These are phyloP conservation scores for Obelidium mucronatum DNA, from an alignment of 192 early-diverging fungal genomes.

Conservation along the genomic window DNA sequence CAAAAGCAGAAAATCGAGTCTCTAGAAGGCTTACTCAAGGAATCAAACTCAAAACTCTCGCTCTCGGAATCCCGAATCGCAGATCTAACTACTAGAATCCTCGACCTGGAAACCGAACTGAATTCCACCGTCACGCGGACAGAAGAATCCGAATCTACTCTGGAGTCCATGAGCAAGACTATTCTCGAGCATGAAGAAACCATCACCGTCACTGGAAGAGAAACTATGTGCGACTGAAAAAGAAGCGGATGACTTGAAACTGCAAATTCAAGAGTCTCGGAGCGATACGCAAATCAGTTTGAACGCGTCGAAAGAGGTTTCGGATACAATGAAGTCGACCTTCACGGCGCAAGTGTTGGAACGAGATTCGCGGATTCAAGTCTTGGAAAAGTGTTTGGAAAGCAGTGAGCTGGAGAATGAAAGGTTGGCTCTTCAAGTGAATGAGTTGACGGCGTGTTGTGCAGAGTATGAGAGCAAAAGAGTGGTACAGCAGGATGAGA, in stretches of 20 bases:
- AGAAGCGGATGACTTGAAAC: neutral
- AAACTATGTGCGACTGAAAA: neutral
- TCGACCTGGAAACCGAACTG: neutral
- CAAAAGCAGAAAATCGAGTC: constrained; percentile 10
- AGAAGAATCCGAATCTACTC: neutral
- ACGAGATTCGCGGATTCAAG: neutral
- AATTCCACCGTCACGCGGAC: neutral
- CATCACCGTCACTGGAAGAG: neutral
- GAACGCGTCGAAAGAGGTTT: neutral
- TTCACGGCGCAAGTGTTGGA: neutral
- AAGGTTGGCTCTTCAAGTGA: neutral
- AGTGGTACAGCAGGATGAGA: too few relatives aligned
- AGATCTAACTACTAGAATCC: neutral
- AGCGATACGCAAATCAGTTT: neutral
- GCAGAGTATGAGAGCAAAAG: too few relatives aligned
- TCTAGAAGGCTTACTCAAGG: neutral
- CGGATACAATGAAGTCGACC: neutral
- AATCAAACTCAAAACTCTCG: neutral
- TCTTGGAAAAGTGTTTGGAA: neutral
- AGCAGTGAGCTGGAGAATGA: neutral
- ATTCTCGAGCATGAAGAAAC: too few relatives aligned
- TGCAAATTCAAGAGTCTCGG: neutral
- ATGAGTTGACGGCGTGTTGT: neutral
- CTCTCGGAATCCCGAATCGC: neutral
- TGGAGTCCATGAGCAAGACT: too few relatives aligned